A percentile compares a stretch with the other conserved stretches of the same genome.
phyloP scores from a whole-genome alignment of 495 filamentous ascomycete species.

The Cenococcum geophilum region DNA sequence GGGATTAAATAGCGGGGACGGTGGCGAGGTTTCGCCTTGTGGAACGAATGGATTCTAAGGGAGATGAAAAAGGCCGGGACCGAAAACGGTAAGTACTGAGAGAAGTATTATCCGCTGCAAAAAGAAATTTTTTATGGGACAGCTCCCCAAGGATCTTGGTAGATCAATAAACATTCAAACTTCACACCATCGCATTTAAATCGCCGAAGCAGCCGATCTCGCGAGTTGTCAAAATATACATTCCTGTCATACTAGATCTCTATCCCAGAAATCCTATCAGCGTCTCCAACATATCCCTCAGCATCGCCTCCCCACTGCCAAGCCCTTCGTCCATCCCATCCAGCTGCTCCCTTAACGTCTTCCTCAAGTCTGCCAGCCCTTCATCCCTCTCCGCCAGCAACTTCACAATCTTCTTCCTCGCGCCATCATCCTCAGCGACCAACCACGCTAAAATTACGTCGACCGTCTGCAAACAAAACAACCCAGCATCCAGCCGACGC shows the following conservation, averaged over 20 bases:
- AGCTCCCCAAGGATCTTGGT: too few species aligned
- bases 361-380: constrained; percentile 52
- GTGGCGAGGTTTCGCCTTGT: too few species aligned
- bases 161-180: too few species aligned
- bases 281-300: constrained; percentile 64
- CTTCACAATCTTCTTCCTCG: constrained; percentile 56
- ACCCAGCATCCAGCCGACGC: constrained; percentile 73
- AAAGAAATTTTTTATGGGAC: too few species aligned
- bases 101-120: too few species aligned
- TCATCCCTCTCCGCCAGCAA: constrained; percentile 65
- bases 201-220: too few species aligned
- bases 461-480: constrained; percentile 80
- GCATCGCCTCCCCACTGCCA: constrained; percentile 48
- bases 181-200: background rate
- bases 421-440: constrained; percentile 81
- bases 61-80: too few species aligned
- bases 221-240: background rate
- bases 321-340: constrained; percentile 50
- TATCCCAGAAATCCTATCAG: constrained; percentile 42
- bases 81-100: too few species aligned
- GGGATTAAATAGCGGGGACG: too few species aligned
- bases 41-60: too few species aligned
- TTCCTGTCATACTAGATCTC: background rate
- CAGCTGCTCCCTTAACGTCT: constrained; percentile 67
- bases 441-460: constrained; percentile 91